Conservation (phyloP, 495 filamentous ascomycete species). For the Podospora pseudoanserina region DNA sequence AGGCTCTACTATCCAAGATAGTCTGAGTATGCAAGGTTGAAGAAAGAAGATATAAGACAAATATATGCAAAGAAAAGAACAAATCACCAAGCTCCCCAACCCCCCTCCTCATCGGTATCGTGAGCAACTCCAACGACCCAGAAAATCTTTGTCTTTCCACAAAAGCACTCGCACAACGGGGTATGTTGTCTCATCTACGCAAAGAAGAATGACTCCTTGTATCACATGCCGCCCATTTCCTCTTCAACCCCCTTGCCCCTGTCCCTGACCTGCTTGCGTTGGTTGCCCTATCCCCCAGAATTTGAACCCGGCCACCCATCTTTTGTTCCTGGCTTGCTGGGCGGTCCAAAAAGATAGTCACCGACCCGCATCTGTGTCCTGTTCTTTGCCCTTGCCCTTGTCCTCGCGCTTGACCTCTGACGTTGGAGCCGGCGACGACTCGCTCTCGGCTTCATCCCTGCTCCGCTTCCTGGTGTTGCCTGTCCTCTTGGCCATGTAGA, state of each 20-base stretch:
- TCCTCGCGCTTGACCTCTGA: not conserved
- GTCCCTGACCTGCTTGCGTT: conserved; percentile 4
- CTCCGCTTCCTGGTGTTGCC: conserved; percentile 20
- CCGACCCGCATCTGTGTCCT: conserved; percentile 5
- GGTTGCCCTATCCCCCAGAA: not conserved
- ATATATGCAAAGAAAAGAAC: conserved; percentile 2
- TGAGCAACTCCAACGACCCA: not conserved
- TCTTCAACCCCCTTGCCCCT: not conserved
- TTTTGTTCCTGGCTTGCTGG: not conserved
- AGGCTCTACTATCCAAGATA: not conserved
- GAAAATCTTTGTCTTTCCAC: conserved; percentile 2
- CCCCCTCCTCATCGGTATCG: not conserved
- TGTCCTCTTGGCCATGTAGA: conserved; percentile 43
- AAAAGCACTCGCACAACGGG: conserved; percentile 2
- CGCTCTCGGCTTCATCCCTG: conserved; percentile 2
- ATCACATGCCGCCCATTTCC: not conserved
- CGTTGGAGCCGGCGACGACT: not conserved
- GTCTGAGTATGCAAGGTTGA: not conserved
- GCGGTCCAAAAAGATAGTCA: not conserved
- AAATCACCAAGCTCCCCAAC: not conserved
- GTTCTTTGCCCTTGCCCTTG: conserved; percentile 11
- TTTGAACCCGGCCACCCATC: conserved; percentile 1
- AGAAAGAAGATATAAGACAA: not conserved
- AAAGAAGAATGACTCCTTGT: not conserved
- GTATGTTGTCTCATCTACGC: conserved; percentile 9